A percentile compares a stretch with the other conserved stretches of the same genome.
Evolutionary conservation across 2,329 filamentous ascomycete genomes (phyloP).

Genomic region (Monilinia fructicola): DNA sequence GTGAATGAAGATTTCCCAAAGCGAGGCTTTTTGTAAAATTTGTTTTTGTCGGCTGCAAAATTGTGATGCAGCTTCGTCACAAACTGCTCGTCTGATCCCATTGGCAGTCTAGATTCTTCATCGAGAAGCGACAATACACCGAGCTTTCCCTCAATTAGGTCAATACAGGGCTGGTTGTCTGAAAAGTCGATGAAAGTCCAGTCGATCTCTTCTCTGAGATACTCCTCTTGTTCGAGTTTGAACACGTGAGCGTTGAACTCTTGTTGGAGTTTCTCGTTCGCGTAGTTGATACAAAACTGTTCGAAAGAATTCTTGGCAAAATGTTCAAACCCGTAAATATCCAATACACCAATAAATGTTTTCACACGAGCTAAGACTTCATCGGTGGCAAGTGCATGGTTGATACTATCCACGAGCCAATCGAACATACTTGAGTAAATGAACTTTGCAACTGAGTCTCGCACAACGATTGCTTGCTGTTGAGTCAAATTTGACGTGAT

Average conservation of each 20-base stretch:
- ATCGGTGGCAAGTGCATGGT: conserved; percentile 83
- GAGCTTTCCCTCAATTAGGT: conserved; percentile 94
- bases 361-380: conserved; percentile 78
- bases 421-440: conserved; percentile 98
- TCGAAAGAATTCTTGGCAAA: conserved; percentile 99
- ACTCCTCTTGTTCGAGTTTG: conserved; percentile 98
- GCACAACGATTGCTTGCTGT: conserved; percentile 88
- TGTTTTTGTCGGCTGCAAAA: conserved; percentile 84
- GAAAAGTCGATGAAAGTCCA: conserved; percentile 99
- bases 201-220: conserved; percentile 92
- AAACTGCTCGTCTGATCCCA: conserved; percentile 96
- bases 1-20: conserved; percentile 98
- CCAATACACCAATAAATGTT: conserved; percentile 95
- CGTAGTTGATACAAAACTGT: conserved; percentile 99
- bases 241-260: conserved; percentile 99
- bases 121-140: conserved; percentile 90
- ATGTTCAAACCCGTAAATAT: conserved; percentile 99
- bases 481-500: conserved; percentile 94
- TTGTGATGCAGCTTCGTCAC: conserved; percentile 95
- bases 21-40: conserved; percentile 97
- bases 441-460: conserved; percentile 97
- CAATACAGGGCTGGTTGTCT: conserved; percentile 98
- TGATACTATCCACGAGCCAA: conserved; percentile 98
- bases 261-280: conserved; percentile 98
- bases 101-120: conserved; percentile 92